Percentiles rank a stretch among this genome's conserved stretches.
Evolutionary conservation across 2,329 filamentous ascomycete species (phyloP).

Genomic region (Fusarium virguliforme): DNA sequence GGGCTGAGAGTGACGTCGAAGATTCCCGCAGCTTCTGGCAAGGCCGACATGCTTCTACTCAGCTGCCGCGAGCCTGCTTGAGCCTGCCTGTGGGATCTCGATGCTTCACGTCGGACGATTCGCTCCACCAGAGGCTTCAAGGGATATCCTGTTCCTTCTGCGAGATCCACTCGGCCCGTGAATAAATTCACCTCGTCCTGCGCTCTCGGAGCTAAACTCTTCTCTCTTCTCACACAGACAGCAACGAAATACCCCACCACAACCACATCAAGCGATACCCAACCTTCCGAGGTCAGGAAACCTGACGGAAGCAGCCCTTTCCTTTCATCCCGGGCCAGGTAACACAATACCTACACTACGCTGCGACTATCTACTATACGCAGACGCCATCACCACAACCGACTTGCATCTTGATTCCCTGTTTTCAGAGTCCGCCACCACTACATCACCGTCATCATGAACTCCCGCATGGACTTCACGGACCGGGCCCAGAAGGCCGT

Average conservation of each 20-base stretch:
- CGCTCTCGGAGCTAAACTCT: constrained; percentile 20
- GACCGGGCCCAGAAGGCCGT: constrained; percentile 93
- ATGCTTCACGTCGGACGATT: constrained; percentile 44
- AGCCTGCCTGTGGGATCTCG: constrained; percentile 46
- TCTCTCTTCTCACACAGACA: constrained; percentile 31
- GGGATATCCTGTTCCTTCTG: constrained; percentile 32
- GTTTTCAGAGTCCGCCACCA: constrained; percentile 14
- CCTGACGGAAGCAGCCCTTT: constrained; percentile 37
- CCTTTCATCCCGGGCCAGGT: constrained; percentile 31
- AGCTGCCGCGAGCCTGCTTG: constrained; percentile 48
- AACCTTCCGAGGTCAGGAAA: constrained; percentile 45
- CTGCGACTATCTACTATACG: constrained; percentile 1
- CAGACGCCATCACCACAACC: constrained; percentile 3
- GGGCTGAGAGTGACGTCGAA: constrained; percentile 55
- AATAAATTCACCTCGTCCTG: constrained; percentile 48
- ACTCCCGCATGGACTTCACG: constrained; percentile 89
- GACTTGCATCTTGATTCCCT: constrained; percentile 21
- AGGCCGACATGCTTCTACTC: constrained; percentile 53
- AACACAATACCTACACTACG: constrained; percentile 21
- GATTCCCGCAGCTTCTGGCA: constrained; percentile 53
- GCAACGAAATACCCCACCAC: constrained; percentile 30
- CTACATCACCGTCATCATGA: constrained; percentile 68
- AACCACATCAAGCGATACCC: constrained; percentile 46
- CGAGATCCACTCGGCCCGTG: constrained; percentile 45
- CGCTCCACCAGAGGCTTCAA: constrained; percentile 36